Evolutionary conservation across 2,329 filamentous ascomycete species (phyloP).

Genomic region (Diplodia seriata): DNA sequence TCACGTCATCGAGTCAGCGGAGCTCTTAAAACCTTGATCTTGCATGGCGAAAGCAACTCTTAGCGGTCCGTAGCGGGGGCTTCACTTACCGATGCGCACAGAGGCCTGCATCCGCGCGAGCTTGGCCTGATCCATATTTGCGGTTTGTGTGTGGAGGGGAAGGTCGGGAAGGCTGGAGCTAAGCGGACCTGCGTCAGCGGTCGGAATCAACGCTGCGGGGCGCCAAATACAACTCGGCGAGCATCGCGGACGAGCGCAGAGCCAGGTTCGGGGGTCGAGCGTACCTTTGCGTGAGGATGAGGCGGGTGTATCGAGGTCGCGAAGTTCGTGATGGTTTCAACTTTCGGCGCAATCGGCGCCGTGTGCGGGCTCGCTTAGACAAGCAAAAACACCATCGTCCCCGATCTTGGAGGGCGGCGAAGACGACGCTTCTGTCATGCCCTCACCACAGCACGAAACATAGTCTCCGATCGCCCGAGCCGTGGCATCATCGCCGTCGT

Average conservation of each 20-base stretch:
- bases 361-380: slow-evolving; percentile 33
- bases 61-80: neutral
- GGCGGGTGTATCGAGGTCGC: slow-evolving; percentile 28
- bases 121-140: slow-evolving; percentile 56
- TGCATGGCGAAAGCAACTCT: slow-evolving; percentile 13
- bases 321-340: slow-evolving; percentile 34
- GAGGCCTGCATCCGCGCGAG: slow-evolving; percentile 54
- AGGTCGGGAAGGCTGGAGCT: slow-evolving; percentile 32
- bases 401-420: slow-evolving; percentile 3
- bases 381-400: slow-evolving; percentile 29
- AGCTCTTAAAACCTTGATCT: slow-evolving; percentile 6
- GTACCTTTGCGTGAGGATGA: slow-evolving; percentile 33
- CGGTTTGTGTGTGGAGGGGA: slow-evolving; percentile 36
- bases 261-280: slow-evolving; percentile 9
- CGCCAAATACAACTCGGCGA: slow-evolving; percentile 12
- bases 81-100: slow-evolving; percentile 53
- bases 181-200: slow-evolving; percentile 20
- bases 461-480: neutral
- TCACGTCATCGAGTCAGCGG: slow-evolving; percentile 33
- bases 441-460: neutral
- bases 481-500: neutral
- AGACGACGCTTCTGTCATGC: neutral
- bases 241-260: slow-evolving; percentile 3
- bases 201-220: slow-evolving; percentile 7
- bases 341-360: slow-evolving; percentile 31